These are phyloP conservation scores for Cutaneotrichosporon curvatum DNA, from an alignment of 1,284 basidiomycete species.

Conservation along the genomic window DNA sequence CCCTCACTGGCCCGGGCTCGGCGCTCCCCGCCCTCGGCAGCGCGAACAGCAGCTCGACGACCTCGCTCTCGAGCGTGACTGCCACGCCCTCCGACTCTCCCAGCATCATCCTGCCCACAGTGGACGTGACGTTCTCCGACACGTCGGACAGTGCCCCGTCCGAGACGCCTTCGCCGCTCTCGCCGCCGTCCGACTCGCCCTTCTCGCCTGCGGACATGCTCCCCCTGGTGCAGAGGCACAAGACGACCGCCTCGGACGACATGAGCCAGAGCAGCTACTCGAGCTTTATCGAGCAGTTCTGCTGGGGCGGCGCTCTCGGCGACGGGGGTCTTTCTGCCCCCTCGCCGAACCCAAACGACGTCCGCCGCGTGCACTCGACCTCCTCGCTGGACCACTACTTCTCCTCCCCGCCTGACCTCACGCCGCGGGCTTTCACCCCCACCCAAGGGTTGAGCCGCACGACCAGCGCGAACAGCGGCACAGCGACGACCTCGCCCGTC, in stretches of 20 bases:
- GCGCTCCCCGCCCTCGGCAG: constrained; percentile 7
- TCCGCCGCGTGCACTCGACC: constrained; percentile 23
- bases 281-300: constrained; percentile 44
- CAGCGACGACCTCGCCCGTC: not conserved
- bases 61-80: constrained; percentile 8
- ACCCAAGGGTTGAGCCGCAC: constrained; percentile 6
- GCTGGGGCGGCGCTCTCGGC: constrained; percentile 11
- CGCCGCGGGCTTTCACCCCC: constrained; percentile 15
- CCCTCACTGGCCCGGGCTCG: constrained; percentile 1
- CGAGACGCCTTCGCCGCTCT: constrained; percentile 23
- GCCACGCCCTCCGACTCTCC: constrained; percentile 17
- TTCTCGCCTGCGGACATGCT: constrained; percentile 31
- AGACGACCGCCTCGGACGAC: constrained; percentile 18
- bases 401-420: constrained; percentile 15
- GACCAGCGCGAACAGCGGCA: constrained; percentile 2
- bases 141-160: constrained; percentile 5
- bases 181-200: constrained; percentile 10
- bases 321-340: constrained; percentile 29
- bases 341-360: constrained; percentile 2
- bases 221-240: constrained; percentile 13
- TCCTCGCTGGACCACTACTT: constrained; percentile 40
- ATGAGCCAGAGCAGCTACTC: constrained; percentile 35
- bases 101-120: not conserved
- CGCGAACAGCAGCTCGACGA: constrained; percentile 8
- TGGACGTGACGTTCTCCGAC: not conserved